Evolutionary conservation across 805 yeast genomes (phyloP).

Genomic region (Saccharomycopsis synnaedendra): DNA sequence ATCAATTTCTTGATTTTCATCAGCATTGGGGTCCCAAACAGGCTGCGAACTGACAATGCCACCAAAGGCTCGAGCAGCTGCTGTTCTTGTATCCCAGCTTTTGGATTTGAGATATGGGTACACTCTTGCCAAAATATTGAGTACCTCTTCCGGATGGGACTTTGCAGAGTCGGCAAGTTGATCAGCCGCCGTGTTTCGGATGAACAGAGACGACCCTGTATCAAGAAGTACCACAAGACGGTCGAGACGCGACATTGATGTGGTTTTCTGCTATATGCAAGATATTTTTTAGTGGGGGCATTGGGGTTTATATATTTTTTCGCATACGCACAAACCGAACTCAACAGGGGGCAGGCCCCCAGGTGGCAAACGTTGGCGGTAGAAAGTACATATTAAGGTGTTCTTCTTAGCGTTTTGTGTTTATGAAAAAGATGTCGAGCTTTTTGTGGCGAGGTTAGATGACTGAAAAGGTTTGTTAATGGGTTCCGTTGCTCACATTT

Average conservation of each 20-base stretch:
- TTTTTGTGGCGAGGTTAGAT: no score
- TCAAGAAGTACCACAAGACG: conserved; percentile 46
- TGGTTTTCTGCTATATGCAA: neutral
- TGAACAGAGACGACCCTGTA: conserved; percentile 90
- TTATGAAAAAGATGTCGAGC: no score
- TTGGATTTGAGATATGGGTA: conserved; percentile 75
- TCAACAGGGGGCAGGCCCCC: no score
- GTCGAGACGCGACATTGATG: conserved; percentile 29
- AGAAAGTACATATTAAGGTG: no score
- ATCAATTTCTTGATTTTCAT: conserved; percentile 9
- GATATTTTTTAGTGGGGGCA: neutral
- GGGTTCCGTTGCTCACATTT: no score
- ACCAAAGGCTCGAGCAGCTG: conserved; percentile 93
- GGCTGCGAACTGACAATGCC: conserved; percentile 75
- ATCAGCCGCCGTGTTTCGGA: conserved; percentile 93
- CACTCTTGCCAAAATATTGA: conserved; percentile 74
- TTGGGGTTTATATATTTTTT: neutral
- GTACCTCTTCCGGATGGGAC: conserved; percentile 87
- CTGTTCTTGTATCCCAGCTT: conserved; percentile 93
- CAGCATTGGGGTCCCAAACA: conserved; percentile 65
- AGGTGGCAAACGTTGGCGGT: no score
- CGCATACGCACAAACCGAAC: neutral
- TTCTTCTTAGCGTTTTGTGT: no score
- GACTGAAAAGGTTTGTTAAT: no score
- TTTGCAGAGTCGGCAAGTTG: conserved; percentile 90